These are phyloP conservation scores for Trichosporon faecale DNA, from an alignment of 1,284 basidiomycete genomes.

Conservation along the genomic window DNA sequence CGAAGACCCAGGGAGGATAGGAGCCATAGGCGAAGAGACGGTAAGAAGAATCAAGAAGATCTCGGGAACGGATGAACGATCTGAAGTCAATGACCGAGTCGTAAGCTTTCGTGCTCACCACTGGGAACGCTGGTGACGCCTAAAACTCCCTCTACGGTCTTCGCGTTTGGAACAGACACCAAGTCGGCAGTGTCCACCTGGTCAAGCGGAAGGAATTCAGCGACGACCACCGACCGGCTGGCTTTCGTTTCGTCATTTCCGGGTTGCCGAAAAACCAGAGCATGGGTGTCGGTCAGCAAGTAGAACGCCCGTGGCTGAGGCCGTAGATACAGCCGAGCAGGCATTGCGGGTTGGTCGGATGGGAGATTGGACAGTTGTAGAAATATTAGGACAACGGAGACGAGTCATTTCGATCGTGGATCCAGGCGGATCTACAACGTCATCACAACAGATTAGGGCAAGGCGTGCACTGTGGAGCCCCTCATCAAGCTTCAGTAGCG, in stretches of 20 bases:
- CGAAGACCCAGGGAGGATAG: conserved; percentile 38
- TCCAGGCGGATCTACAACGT: neutral
- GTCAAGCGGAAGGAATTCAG: conserved; percentile 72
- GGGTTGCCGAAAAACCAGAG: conserved; percentile 49
- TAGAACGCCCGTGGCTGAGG: conserved; percentile 48
- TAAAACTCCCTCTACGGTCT: conserved; percentile 73
- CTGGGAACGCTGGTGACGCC: conserved; percentile 58
- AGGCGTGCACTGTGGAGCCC: neutral
- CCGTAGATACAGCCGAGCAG: conserved; percentile 47
- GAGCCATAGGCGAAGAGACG: conserved; percentile 35
- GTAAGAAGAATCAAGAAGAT: conserved; percentile 50
- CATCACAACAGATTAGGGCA: neutral
- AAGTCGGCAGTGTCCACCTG: conserved; percentile 64
- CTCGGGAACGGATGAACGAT: conserved; percentile 46
- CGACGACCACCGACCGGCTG: conserved; percentile 56
- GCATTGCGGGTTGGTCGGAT: conserved; percentile 27
- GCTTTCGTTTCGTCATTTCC: conserved; percentile 39
- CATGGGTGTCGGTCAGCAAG: conserved; percentile 46
- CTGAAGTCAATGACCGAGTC: conserved; percentile 15
- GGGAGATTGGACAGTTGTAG: neutral
- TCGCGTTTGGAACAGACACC: conserved; percentile 62
- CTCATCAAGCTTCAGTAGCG: neutral
- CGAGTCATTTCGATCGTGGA: neutral
- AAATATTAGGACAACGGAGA: neutral
- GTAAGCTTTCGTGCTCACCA: conserved; percentile 38